phyloP scores from a whole-genome alignment of 208 protist genomes.

The Porcisia hertigi region DNA sequence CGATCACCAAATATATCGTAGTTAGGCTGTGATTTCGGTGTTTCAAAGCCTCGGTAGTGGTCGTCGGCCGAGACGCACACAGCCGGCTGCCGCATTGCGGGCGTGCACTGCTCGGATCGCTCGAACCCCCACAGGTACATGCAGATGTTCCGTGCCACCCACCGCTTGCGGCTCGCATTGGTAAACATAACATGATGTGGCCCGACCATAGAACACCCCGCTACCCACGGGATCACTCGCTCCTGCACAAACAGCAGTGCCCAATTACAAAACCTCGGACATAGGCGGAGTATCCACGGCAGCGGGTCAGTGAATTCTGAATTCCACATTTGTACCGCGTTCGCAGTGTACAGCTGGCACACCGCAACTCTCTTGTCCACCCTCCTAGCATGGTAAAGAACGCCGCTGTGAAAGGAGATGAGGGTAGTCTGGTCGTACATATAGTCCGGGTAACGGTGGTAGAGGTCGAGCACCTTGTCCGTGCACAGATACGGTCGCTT shows the following conservation, averaged over 20 bases:
- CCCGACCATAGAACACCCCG: conserved; percentile 80
- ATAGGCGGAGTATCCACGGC: conserved; percentile 48
- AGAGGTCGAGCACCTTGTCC: conserved; percentile 81
- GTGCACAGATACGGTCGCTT: conserved; percentile 53
- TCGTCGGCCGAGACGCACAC: conserved; percentile 78
- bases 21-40: conserved; percentile 54
- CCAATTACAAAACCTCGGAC: conserved; percentile 51
- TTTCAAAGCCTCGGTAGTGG: conserved; percentile 64
- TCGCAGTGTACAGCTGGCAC: conserved; percentile 67
- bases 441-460: conserved; percentile 80
- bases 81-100: conserved; percentile 70
- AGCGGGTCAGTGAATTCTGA: conserved; percentile 20
- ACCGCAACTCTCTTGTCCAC: conserved; percentile 71
- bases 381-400: conserved; percentile 76
- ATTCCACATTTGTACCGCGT: conserved; percentile 43
- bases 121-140: conserved; percentile 85
- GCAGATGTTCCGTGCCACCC: conserved; percentile 69
- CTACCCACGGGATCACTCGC: conserved; percentile 69
- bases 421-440: conserved; percentile 89
- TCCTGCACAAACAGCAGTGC: conserved; percentile 54
- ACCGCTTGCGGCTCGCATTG: conserved; percentile 57
- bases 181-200: conserved; percentile 64
- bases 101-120: conserved; percentile 45
- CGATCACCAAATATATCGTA: conserved; percentile 83
- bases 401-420: conserved; percentile 74